These are phyloP conservation scores for Periglandula ipomoeae DNA, from an alignment of 2,329 filamentous ascomycete genomes.

Conservation along the genomic window DNA sequence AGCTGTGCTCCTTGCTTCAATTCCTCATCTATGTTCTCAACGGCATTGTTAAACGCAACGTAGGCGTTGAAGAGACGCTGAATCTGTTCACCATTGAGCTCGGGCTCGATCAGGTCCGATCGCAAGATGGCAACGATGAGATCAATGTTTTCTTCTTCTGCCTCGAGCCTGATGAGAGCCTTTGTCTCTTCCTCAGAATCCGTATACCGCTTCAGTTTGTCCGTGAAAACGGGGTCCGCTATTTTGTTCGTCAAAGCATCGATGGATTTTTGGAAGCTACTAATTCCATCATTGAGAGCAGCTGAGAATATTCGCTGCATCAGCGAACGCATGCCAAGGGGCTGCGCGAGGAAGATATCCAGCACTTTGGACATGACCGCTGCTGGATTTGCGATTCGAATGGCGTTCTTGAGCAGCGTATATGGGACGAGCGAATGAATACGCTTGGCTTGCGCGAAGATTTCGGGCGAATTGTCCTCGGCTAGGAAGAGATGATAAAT, in stretches of 20 bases:
- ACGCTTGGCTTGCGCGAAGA: conserved; percentile 87
- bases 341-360: conserved; percentile 91
- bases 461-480: conserved; percentile 93
- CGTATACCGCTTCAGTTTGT: conserved; percentile 74
- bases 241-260: conserved; percentile 69
- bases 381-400: conserved; percentile 90
- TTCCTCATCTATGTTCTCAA: conserved; percentile 84
- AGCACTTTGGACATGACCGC: conserved; percentile 94
- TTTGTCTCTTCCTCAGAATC: conserved; percentile 70
- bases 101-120: conserved; percentile 65
- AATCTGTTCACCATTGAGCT: conserved; percentile 65
- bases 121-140: conserved; percentile 77
- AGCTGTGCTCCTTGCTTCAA: conserved; percentile 83
- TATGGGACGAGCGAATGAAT: conserved; percentile 96
- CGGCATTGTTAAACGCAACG: conserved; percentile 89
- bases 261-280: conserved; percentile 76
- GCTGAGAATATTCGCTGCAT: conserved; percentile 92
- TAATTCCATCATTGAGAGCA: conserved; percentile 84
- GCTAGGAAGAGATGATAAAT: conserved; percentile 96
- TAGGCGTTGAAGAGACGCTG: conserved; percentile 87
- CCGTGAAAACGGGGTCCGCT: conserved; percentile 66
- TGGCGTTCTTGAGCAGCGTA: conserved; percentile 88
- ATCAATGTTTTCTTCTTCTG: conserved; percentile 65
- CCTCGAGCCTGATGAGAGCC: conserved; percentile 62
- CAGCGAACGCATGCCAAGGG: conserved; percentile 80